Conservation (phyloP, 179 eudicot species). For the Vitellaria paradoxa region DNA sequence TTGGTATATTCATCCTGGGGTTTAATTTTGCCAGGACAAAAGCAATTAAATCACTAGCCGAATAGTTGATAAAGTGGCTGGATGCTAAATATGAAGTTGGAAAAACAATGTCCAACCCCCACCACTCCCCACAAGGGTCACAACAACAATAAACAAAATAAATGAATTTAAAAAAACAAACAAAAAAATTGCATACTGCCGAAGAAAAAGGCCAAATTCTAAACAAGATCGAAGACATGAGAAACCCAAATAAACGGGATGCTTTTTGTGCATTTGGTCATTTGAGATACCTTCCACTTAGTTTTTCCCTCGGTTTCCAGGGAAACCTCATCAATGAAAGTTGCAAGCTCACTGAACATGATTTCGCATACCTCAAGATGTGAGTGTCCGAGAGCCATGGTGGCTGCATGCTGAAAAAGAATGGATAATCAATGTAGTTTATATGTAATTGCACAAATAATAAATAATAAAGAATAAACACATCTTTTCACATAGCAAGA, state of each 20-base stretch:
- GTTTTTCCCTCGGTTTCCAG: slow-evolving; percentile 92
- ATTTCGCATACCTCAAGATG: slow-evolving; percentile 91
- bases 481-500: neutral
- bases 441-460: neutral
- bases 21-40: neutral
- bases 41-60: neutral
- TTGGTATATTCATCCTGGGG: neutral
- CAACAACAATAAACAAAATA: neutral
- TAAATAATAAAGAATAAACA: neutral
- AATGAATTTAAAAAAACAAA: neutral
- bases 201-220: too few species aligned
- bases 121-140: too few species aligned
- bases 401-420: slow-evolving; percentile 78
- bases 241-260: neutral
- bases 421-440: neutral
- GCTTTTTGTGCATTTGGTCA: neutral
- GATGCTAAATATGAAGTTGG: neutral
- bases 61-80: neutral
- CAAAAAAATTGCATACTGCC: neutral
- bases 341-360: slow-evolving; percentile 91
- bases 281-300: slow-evolving; percentile 87
- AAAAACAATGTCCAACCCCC: neutral
- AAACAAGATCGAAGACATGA: neutral
- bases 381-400: slow-evolving; percentile 98
- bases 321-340: slow-evolving; percentile 86